phyloP scores from a whole-genome alignment of 1,139 yeast genomes.

The Pichia sp. region DNA sequence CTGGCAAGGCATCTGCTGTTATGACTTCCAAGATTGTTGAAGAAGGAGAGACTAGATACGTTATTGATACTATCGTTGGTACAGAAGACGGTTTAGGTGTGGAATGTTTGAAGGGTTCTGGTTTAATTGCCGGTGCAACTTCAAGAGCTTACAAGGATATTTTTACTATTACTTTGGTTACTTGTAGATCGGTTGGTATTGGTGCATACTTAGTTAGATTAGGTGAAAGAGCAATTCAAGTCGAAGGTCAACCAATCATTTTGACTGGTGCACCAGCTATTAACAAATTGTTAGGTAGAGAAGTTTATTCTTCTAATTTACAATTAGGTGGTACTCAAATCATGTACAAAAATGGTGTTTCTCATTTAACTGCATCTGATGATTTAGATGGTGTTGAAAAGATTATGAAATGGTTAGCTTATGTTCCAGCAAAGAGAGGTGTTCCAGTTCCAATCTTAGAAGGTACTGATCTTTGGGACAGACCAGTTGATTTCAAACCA shows the following conservation, averaged over 20 bases:
- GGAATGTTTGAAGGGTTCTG: slow-evolving; percentile 96
- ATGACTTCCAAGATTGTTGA: slow-evolving; percentile 77
- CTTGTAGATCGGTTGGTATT: slow-evolving; percentile 98
- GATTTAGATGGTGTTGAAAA: slow-evolving; percentile 95
- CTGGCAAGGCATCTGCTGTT: slow-evolving; percentile 56
- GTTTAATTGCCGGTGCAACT: slow-evolving; percentile 97
- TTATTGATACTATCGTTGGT: slow-evolving; percentile 83
- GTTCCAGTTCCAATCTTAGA: slow-evolving; percentile 89
- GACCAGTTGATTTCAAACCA: slow-evolving; percentile 82
- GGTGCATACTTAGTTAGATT: slow-evolving; percentile 97
- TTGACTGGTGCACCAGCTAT: slow-evolving; percentile 99
- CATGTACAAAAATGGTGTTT: slow-evolving; percentile 97
- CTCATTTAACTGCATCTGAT: slow-evolving; percentile 91
- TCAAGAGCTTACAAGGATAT: slow-evolving; percentile 96
- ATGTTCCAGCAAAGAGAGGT: slow-evolving; percentile 84
- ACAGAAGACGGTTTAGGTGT: slow-evolving; percentile 96
- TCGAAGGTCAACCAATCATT: slow-evolving; percentile 97
- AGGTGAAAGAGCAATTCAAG: slow-evolving; percentile 98
- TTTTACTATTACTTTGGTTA: slow-evolving; percentile 90
- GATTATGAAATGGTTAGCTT: slow-evolving; percentile 95
- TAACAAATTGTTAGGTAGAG: slow-evolving; percentile 92
- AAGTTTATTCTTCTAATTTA: slow-evolving; percentile 91
- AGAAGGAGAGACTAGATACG: slow-evolving; percentile 73
- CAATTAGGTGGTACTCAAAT: slow-evolving; percentile 99
- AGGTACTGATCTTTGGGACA: slow-evolving; percentile 82